Percentiles rank a stretch among this genome's conserved stretches.
phyloP scores from a whole-genome alignment of 2,329 filamentous ascomycete species.

The Colletotrichum horii region DNA sequence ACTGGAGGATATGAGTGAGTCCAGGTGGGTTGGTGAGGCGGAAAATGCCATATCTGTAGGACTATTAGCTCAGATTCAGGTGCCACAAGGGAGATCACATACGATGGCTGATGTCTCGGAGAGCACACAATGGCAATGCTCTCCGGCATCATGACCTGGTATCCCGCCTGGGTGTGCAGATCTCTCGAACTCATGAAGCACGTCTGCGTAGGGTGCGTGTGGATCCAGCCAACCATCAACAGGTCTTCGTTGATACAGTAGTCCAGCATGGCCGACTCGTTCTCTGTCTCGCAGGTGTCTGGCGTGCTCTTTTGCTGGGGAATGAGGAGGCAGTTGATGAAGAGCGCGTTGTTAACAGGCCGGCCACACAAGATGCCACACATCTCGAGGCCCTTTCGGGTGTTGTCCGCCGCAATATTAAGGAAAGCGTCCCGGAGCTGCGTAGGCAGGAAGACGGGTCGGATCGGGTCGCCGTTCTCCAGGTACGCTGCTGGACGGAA shows the following conservation, averaged over 20 bases:
- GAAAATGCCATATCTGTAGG: constrained; percentile 82
- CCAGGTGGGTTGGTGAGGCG: constrained; percentile 92
- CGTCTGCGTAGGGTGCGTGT: constrained; percentile 94
- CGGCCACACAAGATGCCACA: constrained; percentile 94
- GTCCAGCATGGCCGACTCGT: constrained; percentile 84
- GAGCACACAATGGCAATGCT: constrained; percentile 97
- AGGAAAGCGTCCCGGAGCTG: constrained; percentile 79
- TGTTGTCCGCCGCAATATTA: constrained; percentile 76
- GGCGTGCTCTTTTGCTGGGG: constrained; percentile 89
- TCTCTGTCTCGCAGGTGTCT: constrained; percentile 94
- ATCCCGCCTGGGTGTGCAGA: constrained; percentile 90
- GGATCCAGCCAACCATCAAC: constrained; percentile 93
- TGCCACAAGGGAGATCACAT: constrained; percentile 39
- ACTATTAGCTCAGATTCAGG: neutral
- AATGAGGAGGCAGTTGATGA: constrained; percentile 86
- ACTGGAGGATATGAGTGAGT: constrained; percentile 81
- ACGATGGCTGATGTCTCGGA: constrained; percentile 79
- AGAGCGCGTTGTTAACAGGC: constrained; percentile 89
- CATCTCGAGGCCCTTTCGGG: constrained; percentile 83
- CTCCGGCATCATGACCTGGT: constrained; percentile 96
- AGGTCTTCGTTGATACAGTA: constrained; percentile 87
- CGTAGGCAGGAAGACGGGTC: constrained; percentile 85
- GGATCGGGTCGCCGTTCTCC: constrained; percentile 85
- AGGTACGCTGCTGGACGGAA: constrained; percentile 87
- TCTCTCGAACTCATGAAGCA: constrained; percentile 98